Conservation (phyloP, 2,329 filamentous ascomycete genomes). For the Pyricularia pennisetigena region DNA sequence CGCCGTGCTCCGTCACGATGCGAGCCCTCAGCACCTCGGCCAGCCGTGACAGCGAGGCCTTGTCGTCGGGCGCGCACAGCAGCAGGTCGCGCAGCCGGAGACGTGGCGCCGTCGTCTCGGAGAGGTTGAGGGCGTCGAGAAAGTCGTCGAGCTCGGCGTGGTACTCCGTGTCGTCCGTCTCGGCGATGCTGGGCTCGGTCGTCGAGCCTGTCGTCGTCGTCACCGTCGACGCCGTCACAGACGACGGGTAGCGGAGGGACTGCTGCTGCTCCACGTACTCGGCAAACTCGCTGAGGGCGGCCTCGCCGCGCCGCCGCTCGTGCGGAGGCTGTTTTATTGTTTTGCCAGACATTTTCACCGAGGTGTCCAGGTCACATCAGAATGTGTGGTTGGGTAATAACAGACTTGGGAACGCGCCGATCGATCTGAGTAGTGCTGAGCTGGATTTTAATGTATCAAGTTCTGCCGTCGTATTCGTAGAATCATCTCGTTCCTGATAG, state of each 20-base stretch:
- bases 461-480: conserved; percentile 16
- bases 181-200: conserved; percentile 14
- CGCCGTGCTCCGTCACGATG: conserved; percentile 75
- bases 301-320: conserved; percentile 80
- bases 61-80: conserved; percentile 47
- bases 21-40: conserved; percentile 56
- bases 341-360: conserved; percentile 40
- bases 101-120: conserved; percentile 53
- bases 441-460: neutral
- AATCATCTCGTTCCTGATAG: conserved; percentile 14
- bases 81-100: conserved; percentile 69
- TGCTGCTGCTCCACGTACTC: conserved; percentile 97
- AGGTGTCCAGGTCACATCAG: conserved; percentile 10
- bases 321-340: conserved; percentile 54
- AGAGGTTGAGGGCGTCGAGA: conserved; percentile 76
- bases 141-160: conserved; percentile 87
- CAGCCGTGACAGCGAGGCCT: conserved; percentile 54
- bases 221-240: conserved; percentile 16
- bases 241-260: conserved; percentile 52
- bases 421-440: neutral
- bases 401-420: neutral
- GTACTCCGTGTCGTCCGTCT: conserved; percentile 28
- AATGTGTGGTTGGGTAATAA: neutral
- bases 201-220: conserved; percentile 17
- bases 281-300: conserved; percentile 88